Conservation (phyloP, 2,329 filamentous ascomycete genomes). For the Leptographium wingfieldii region DNA sequence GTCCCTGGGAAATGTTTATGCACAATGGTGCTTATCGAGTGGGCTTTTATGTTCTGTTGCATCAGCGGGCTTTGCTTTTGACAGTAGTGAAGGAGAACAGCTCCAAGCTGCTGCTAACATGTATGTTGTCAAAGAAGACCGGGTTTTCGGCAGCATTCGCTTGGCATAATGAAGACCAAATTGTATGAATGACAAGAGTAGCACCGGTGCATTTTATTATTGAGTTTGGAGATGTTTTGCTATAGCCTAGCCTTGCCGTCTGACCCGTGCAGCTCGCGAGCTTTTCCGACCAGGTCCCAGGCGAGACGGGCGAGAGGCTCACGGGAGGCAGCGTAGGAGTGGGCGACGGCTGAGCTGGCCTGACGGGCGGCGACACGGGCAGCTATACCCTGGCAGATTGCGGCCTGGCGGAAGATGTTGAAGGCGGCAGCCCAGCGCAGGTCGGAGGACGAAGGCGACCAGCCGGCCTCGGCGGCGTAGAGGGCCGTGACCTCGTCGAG, state of each 20-base stretch:
- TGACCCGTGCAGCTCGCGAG: slow-evolving; percentile 8
- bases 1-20: not conserved
- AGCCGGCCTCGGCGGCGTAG: slow-evolving; percentile 35
- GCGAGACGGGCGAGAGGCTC: slow-evolving; percentile 63
- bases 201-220: not conserved
- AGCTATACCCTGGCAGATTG: slow-evolving; percentile 76
- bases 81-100: not conserved
- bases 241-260: slow-evolving; percentile 9
- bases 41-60: not conserved
- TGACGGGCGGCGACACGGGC: slow-evolving; percentile 74
- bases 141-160: not conserved
- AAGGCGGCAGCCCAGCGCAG: slow-evolving; percentile 51
- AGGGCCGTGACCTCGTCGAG: slow-evolving; percentile 22
- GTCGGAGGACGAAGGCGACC: slow-evolving; percentile 38
- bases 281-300: slow-evolving; percentile 55
- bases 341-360: slow-evolving; percentile 77
- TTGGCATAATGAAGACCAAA: not conserved
- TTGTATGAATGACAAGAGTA: not conserved
- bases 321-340: slow-evolving; percentile 56
- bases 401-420: slow-evolving; percentile 46
- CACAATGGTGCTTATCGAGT: not conserved
- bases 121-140: not conserved
- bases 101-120: not conserved
- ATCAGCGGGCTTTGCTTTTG: not conserved
- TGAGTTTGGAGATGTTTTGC: not conserved